Conservation (phyloP, 2,329 filamentous ascomycete species). For the Graphilbum sp. region DNA sequence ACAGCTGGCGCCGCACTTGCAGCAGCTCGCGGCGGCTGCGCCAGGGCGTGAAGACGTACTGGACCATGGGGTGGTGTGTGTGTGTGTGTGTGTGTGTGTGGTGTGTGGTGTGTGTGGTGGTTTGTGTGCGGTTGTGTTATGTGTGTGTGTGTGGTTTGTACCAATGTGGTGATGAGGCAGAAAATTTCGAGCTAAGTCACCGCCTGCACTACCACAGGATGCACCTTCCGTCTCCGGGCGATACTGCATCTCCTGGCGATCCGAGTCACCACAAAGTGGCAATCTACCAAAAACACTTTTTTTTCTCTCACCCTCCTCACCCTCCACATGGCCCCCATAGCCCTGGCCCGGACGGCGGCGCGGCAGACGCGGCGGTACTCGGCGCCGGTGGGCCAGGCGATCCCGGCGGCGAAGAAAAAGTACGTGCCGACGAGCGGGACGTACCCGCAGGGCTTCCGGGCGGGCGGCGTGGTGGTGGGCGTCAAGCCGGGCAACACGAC, state of each 20-base stretch:
- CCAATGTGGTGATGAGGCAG: too few relatives aligned
- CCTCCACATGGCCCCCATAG: too few relatives aligned
- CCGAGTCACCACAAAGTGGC: too few relatives aligned
- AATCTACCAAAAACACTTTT: too few relatives aligned
- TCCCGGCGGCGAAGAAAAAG: slow-evolving; percentile 73
- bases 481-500: slow-evolving; percentile 87
- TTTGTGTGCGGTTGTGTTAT: not conserved
- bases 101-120: not conserved
- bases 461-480: slow-evolving; percentile 76
- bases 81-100: not conserved
- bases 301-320: too few relatives aligned
- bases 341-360: too few relatives aligned
- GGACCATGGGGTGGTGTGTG: slow-evolving; percentile 34
- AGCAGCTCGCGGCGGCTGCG: slow-evolving; percentile 49
- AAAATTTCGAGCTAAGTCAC: too few relatives aligned
- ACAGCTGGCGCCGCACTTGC: slow-evolving; percentile 47
- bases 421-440: slow-evolving; percentile 74
- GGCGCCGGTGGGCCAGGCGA: slow-evolving; percentile 36
- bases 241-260: too few relatives aligned
- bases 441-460: slow-evolving; percentile 81
- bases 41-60: slow-evolving; percentile 62
- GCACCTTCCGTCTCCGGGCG: too few relatives aligned
- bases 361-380: slow-evolving; percentile 27
- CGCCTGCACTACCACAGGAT: too few relatives aligned
- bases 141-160: not conserved